A percentile compares a stretch with the other conserved stretches of the same genome.
Evolutionary conservation across 495 filamentous ascomycete species (phyloP).

Genomic region (Hypoxylon lenormandii): DNA sequence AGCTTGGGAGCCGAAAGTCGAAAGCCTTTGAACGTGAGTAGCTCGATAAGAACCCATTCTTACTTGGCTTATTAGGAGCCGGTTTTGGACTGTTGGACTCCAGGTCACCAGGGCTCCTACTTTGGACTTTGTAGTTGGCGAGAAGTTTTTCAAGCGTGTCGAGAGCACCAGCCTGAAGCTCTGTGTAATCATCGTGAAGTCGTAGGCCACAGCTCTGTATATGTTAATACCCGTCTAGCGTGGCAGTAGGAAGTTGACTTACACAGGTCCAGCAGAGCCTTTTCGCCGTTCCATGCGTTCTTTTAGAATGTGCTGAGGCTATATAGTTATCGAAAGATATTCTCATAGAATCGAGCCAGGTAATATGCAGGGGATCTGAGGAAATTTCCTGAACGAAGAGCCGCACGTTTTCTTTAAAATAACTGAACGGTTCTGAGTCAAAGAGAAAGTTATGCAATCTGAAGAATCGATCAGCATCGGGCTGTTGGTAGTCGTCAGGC

Average conservation of each 20-base stretch:
- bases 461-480: neutral
- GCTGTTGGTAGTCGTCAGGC: neutral
- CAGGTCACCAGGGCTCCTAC: neutral
- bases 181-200: slow-evolving; percentile 29
- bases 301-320: neutral
- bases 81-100: slow-evolving; percentile 6
- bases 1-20: neutral
- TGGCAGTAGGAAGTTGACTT: neutral
- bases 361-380: neutral
- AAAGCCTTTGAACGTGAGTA: neutral
- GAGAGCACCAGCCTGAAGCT: slow-evolving; percentile 16
- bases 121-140: slow-evolving; percentile 1
- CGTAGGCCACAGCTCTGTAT: slow-evolving; percentile 3
- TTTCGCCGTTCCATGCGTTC: neutral
- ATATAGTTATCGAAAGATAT: neutral
- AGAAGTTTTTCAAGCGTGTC: slow-evolving; percentile 1
- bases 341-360: slow-evolving; percentile 4
- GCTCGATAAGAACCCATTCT: neutral
- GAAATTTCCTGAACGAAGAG: slow-evolving; percentile 5
- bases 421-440: neutral
- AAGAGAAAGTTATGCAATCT: slow-evolving; percentile 1
- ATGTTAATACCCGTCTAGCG: neutral
- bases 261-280: slow-evolving; percentile 12
- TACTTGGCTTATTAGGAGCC: neutral
- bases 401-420: slow-evolving; percentile 10